Conservation (phyloP, 257 asterid species). For the Linderniella brevidens region DNA sequence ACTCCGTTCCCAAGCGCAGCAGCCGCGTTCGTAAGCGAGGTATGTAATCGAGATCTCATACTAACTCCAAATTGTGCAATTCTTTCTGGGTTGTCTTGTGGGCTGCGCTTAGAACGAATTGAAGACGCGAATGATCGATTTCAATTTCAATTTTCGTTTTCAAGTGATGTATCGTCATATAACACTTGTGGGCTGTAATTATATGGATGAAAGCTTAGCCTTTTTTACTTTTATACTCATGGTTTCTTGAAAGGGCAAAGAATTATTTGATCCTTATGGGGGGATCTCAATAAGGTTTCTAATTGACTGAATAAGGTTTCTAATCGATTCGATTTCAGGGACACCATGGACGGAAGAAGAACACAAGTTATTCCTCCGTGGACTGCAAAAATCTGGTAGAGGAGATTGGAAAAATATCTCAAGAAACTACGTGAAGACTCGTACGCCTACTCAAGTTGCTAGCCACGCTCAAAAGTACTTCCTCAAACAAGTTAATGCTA, state of each 20-base stretch:
- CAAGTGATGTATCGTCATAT: too few relatives aligned
- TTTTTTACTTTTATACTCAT: too few relatives aligned
- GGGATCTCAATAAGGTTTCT: too few relatives aligned
- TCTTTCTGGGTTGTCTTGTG: background rate
- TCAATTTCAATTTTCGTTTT: too few relatives aligned
- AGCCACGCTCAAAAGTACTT: slow-evolving; percentile 92
- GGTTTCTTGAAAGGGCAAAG: too few relatives aligned
- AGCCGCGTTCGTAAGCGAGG: slow-evolving; percentile 68
- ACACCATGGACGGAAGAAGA: slow-evolving; percentile 92
- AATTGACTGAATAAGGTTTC: too few relatives aligned
- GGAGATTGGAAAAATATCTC: slow-evolving; percentile 94
- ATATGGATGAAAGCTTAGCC: too few relatives aligned
- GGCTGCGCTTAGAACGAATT: too few relatives aligned
- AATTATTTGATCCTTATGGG: too few relatives aligned
- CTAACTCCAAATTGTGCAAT: too few relatives aligned
- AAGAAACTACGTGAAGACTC: slow-evolving; percentile 62
- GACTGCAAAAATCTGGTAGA: slow-evolving; percentile 62
- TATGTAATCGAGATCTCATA: slow-evolving; percentile 4
- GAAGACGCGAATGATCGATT: too few relatives aligned
- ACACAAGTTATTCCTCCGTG: slow-evolving; percentile 67
- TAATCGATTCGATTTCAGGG: slow-evolving; percentile 21
- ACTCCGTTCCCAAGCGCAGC: slow-evolving; percentile 33
- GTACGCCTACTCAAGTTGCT: slow-evolving; percentile 88
- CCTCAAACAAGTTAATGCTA: slow-evolving; percentile 40
- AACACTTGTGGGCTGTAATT: too few relatives aligned